Conservation (phyloP, 73 alveolate species). For the Tetrahymena thermophila region DNA sequence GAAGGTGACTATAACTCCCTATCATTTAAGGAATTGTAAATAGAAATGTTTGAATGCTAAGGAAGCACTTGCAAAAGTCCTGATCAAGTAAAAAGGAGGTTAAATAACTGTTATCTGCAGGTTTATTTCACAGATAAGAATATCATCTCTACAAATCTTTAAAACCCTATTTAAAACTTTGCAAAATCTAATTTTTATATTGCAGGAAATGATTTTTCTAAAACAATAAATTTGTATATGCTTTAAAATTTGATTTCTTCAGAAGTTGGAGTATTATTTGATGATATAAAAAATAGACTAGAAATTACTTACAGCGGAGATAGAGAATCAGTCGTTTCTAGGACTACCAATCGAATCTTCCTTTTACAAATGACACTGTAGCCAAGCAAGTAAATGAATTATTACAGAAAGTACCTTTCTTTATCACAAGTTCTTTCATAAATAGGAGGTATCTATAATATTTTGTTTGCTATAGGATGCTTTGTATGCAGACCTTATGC, state of each 20-base stretch:
- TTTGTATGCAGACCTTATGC: neutral
- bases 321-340: neutral
- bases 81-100: neutral
- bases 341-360: neutral
- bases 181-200: neutral
- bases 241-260: neutral
- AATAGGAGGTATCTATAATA: neutral
- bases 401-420: neutral
- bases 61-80: neutral
- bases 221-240: neutral
- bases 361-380: neutral
- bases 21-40: too few relatives aligned
- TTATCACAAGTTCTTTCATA: neutral
- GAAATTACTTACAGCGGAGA: neutral
- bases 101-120: neutral
- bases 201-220: neutral
- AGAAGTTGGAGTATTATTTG: neutral
- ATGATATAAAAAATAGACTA: too few relatives aligned
- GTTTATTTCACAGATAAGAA: neutral
- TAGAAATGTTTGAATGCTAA: neutral
- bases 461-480: neutral
- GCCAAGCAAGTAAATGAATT: neutral
- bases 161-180: neutral
- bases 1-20: neutral
- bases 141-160: neutral